Evolutionary conservation across 352 stramenopile genomes (phyloP), one percentile per base, ranked within the genome.

Genomic region (Phytophthora quininea): DNA sequence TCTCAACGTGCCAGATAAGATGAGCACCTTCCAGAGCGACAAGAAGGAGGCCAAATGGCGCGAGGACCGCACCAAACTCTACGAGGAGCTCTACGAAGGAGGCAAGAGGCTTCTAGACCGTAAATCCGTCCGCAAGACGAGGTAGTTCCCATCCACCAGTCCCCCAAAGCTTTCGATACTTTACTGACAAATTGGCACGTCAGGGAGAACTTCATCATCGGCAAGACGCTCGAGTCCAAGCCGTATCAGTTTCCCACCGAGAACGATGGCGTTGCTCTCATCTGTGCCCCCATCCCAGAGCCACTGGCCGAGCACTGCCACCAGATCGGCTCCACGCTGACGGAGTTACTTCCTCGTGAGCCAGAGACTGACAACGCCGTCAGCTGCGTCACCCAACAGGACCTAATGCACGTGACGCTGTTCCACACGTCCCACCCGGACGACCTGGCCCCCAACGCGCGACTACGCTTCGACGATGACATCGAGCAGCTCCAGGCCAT

Each of bases 371-470:
- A 63, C 24, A 62, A 85, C 51, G 67, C 77, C 15, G 73, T 76
- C 24, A 71, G 62, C n/a, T 90, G 86, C 60, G 77, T 91, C 37
- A 92, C 89, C 58, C 77, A 75, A 9, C 69, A 74, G 12, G 80
- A 87, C 4, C 77, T 88, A 32, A 91, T 93, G 85, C 85, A 93
- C 68, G 67, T 93, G 62, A 93, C 85, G 57, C 67, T 93, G 8
- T 92, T 91, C 64, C 85, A 93, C 71, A 91, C 85, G 48, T 93
- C 85, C 11, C 83, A 91, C 49, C 85, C 85, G 4, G 71, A 80
- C 30, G 82, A 89, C 12, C 55, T 91, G 37, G 64, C 84, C 2
- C 79, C 82, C 0, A 55, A 77, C 32, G 77, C 79, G 12, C 80
- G 63, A 40, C 33, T 61, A 3, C 80, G 76, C 1, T 71, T 76